These are phyloP conservation scores for Ceratocystis alfenasii DNA, from an alignment of 2,329 filamentous ascomycete species.

Conservation along the genomic window DNA sequence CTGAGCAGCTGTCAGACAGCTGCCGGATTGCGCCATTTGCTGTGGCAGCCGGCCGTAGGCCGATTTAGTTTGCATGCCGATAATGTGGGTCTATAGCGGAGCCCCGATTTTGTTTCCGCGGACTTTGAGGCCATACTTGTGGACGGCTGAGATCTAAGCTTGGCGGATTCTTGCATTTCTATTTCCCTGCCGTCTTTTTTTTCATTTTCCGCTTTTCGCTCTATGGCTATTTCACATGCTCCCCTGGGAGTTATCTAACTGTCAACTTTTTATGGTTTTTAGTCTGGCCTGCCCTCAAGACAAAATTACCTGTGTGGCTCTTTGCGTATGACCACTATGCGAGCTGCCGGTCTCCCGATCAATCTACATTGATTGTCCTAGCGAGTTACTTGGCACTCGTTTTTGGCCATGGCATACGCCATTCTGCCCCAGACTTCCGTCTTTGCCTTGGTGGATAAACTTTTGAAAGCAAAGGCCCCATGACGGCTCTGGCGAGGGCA, in stretches of 20 bases:
- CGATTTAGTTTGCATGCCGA: neutral
- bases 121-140: neutral
- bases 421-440: constrained; percentile 9
- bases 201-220: too few relatives aligned
- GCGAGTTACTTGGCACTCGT: neutral
- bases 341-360: neutral
- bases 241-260: too few relatives aligned
- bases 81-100: neutral
- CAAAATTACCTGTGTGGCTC: too few relatives aligned
- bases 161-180: neutral
- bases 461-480: neutral
- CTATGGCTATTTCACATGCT: too few relatives aligned
- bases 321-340: too few relatives aligned
- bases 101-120: constrained; percentile 5
- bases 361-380: neutral
- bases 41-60: neutral
- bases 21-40: too few relatives aligned
- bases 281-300: too few relatives aligned
- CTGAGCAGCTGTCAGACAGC: neutral
- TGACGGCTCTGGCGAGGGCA: neutral
- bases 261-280: too few relatives aligned
- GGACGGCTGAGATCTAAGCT: neutral
- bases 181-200: neutral
- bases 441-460: constrained; percentile 6
- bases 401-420: neutral